A percentile compares a stretch with the other conserved stretches of the same genome.
These are phyloP conservation scores for Pleurotus citrinopileatus DNA, from an alignment of 768 basidiomycete genomes.

Conservation along the genomic window DNA sequence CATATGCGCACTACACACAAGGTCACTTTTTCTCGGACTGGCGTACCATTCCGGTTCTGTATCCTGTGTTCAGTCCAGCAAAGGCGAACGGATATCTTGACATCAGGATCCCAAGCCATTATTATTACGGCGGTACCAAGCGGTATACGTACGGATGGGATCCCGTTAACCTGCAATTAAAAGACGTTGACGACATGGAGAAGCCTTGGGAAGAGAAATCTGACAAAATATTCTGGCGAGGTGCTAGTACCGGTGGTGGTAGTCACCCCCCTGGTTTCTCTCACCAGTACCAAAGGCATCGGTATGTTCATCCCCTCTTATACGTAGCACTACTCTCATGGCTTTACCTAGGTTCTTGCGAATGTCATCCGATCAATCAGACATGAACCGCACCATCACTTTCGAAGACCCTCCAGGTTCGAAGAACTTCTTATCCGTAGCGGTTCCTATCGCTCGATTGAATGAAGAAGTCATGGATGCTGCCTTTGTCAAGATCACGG, in stretches of 20 bases:
- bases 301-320: constrained; percentile 37
- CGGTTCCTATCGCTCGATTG: constrained; percentile 55
- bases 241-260: constrained; percentile 94
- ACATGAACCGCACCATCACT: constrained; percentile 57
- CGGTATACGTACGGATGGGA: constrained; percentile 94
- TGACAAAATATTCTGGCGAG: constrained; percentile 92
- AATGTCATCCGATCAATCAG: constrained; percentile 62
- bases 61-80: constrained; percentile 92
- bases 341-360: constrained; percentile 55
- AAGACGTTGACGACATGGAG: constrained; percentile 84
- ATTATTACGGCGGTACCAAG: constrained; percentile 83
- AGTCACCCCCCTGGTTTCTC: constrained; percentile 83
- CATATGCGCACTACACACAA: constrained; percentile 83
- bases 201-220: constrained; percentile 84
- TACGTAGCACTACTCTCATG: constrained; percentile 19
- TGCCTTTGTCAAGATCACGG: constrained; percentile 79
- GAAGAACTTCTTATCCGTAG: constrained; percentile 57
- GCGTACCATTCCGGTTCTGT: constrained; percentile 83
- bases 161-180: constrained; percentile 63
- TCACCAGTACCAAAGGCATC: constrained; percentile 81
- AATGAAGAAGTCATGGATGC: constrained; percentile 85
- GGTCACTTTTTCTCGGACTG: constrained; percentile 98
- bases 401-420: constrained; percentile 64
- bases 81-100: constrained; percentile 84
- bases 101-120: constrained; percentile 93